phyloP scores from a whole-genome alignment of 345 rosid species.

The Carallia pectinifolia region DNA sequence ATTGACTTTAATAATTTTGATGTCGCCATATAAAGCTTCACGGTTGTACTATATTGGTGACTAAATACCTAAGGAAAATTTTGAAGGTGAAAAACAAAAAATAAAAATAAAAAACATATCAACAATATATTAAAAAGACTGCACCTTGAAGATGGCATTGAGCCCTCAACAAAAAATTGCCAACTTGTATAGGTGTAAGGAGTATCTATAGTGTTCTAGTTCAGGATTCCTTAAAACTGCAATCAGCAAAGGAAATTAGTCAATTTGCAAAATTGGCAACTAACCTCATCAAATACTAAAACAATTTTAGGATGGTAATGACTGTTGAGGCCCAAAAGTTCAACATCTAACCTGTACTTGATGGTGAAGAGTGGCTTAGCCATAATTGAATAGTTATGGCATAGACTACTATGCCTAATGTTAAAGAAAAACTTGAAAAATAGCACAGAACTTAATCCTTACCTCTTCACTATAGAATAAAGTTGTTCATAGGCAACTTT shows the following conservation, averaged over 20 bases:
- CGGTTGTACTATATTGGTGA: too few relatives aligned
- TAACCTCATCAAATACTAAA: constrained; percentile 88
- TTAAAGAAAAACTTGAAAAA: not conserved
- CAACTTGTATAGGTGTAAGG: too few relatives aligned
- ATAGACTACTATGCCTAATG: not conserved
- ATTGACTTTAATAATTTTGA: too few relatives aligned
- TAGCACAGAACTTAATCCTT: constrained; percentile 1
- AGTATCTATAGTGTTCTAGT: not conserved
- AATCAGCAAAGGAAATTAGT: not conserved
- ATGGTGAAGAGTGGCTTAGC: constrained; percentile 7
- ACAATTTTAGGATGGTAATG: constrained; percentile 84
- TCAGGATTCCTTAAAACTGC: not conserved
- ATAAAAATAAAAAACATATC: too few relatives aligned
- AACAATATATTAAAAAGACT: too few relatives aligned
- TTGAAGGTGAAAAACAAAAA: too few relatives aligned
- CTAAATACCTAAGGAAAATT: too few relatives aligned
- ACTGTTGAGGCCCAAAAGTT: constrained; percentile 83
- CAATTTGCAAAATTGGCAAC: constrained; percentile 12
- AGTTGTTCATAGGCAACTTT: constrained; percentile 95
- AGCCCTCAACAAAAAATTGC: too few relatives aligned
- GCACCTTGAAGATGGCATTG: too few relatives aligned
- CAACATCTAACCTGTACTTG: constrained; percentile 71
- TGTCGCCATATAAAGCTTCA: too few relatives aligned
- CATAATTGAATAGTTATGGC: constrained; percentile 1
- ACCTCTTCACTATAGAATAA: constrained; percentile 96